Conservation (phyloP, 805 yeast species). For the Barnettozyma populi region DNA sequence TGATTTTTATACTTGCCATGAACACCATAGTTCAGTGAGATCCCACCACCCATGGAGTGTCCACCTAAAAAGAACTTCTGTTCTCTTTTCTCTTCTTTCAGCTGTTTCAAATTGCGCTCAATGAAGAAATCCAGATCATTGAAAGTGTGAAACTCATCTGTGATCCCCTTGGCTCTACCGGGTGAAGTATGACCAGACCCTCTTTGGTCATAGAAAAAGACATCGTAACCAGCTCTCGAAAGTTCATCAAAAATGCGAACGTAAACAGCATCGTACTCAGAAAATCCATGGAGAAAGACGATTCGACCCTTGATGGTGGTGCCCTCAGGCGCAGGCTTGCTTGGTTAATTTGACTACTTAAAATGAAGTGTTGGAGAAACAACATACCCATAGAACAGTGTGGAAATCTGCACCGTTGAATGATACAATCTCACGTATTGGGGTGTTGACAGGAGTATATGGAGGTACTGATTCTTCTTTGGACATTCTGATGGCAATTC, state of each 20-base stretch:
- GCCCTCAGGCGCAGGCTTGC: constrained; percentile 28
- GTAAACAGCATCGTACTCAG: constrained; percentile 50
- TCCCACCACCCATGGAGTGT: constrained; percentile 82
- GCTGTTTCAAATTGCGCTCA: constrained; percentile 35
- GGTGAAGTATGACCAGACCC: constrained; percentile 68
- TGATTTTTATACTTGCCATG: constrained; percentile 44
- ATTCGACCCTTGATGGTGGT: constrained; percentile 44
- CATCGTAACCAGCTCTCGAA: constrained; percentile 51
- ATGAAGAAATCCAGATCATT: constrained; percentile 57
- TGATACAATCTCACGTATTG: background rate
- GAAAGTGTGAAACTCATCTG: constrained; percentile 51
- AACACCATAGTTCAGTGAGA: constrained; percentile 55
- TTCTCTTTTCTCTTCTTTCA: constrained; percentile 12
- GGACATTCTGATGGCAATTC: background rate
- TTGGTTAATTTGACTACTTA: background rate
- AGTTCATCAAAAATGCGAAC: constrained; percentile 49
- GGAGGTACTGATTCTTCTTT: constrained; percentile 5
- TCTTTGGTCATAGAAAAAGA: constrained; percentile 66
- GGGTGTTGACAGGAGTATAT: constrained; percentile 7
- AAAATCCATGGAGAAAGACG: constrained; percentile 66
- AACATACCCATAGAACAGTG: constrained; percentile 5
- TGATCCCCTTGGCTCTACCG: constrained; percentile 46
- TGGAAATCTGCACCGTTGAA: constrained; percentile 2
- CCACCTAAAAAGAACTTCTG: constrained; percentile 52
- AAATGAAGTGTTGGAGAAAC: background rate